These are phyloP conservation scores for Blumeria hordei DNA, from an alignment of 2,329 filamentous ascomycete genomes.

Conservation along the genomic window DNA sequence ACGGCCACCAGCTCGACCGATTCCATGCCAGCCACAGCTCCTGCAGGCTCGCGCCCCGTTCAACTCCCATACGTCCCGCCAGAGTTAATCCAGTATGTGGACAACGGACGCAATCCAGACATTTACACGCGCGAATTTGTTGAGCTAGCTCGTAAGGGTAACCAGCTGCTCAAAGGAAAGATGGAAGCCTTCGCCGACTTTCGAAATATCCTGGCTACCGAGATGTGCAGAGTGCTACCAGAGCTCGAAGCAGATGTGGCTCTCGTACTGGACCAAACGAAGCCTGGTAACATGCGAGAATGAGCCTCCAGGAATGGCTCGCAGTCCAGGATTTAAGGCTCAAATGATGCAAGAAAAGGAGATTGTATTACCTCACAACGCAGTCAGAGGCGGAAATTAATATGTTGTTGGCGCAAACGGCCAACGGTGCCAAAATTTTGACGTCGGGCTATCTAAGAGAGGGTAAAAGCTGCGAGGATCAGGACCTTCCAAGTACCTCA, in stretches of 20 bases:
- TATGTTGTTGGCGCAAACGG: too few relatives aligned
- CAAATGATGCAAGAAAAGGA: too few relatives aligned
- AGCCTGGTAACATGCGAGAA: neutral
- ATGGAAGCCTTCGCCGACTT: constrained; percentile 33
- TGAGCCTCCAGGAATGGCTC: too few relatives aligned
- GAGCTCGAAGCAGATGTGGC: constrained; percentile 13
- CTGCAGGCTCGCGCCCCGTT: neutral
- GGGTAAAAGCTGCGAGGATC: too few relatives aligned
- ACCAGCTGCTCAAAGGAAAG: constrained; percentile 44
- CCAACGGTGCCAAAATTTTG: too few relatives aligned
- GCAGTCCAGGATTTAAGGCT: too few relatives aligned
- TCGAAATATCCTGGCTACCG: constrained; percentile 31
- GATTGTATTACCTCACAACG: too few relatives aligned
- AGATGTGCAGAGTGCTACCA: constrained; percentile 13
- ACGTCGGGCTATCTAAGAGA: too few relatives aligned
- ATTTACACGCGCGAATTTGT: constrained; percentile 54
- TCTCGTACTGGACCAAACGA: constrained; percentile 1
- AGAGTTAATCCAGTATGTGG: constrained; percentile 43
- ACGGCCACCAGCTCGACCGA: constrained; percentile 2
- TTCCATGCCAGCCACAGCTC: constrained; percentile 6
- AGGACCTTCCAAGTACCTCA: too few relatives aligned
- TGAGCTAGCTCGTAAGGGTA: constrained; percentile 38
- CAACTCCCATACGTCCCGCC: constrained; percentile 29
- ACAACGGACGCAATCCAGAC: constrained; percentile 47
- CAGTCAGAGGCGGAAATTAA: too few relatives aligned